Percentiles rank a stretch among this genome's conserved stretches.
Evolutionary conservation across 2,329 filamentous ascomycete species (phyloP).

Genomic region (Onygenales sp.): DNA sequence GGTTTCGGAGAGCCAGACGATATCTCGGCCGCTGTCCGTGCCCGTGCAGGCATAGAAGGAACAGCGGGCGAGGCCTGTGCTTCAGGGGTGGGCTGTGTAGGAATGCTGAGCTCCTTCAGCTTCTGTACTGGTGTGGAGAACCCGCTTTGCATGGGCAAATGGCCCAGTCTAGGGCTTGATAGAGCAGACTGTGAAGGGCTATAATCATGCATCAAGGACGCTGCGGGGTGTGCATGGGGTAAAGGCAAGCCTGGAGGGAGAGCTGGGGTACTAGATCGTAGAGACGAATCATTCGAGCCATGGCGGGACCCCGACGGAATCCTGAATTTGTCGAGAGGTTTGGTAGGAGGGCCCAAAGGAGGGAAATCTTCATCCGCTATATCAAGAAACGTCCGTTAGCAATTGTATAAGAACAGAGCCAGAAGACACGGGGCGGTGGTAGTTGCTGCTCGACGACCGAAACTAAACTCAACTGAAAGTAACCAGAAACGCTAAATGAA

Average conservation of each 20-base stretch:
- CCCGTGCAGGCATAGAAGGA: conserved; percentile 14
- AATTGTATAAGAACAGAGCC: conserved; percentile 5
- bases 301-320: conserved; percentile 7
- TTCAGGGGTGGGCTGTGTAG: conserved; percentile 22
- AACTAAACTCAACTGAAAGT: conserved; percentile 11
- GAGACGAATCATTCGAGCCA: conserved; percentile 3
- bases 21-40: conserved; percentile 26
- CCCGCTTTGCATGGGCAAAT: conserved; percentile 7
- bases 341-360: conserved; percentile 28
- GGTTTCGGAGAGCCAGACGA: conserved; percentile 34
- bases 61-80: conserved; percentile 13
- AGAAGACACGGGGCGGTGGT: not conserved
- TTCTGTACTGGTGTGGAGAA: conserved; percentile 23
- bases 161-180: not conserved
- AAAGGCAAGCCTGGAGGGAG: conserved; percentile 34
- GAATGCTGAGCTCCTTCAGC: conserved; percentile 12
- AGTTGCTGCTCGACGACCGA: conserved; percentile 8
- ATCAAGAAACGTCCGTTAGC: conserved; percentile 18
- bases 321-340: conserved; percentile 26
- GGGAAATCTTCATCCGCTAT: conserved; percentile 38
- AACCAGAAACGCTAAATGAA: conserved; percentile 11
- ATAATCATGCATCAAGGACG: conserved; percentile 24
- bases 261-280: conserved; percentile 28
- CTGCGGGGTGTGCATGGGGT: conserved; percentile 30
- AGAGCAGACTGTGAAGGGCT: conserved; percentile 10